Conservation (phyloP, 768 basidiomycete genomes). For the Suillus occidentalis region DNA sequence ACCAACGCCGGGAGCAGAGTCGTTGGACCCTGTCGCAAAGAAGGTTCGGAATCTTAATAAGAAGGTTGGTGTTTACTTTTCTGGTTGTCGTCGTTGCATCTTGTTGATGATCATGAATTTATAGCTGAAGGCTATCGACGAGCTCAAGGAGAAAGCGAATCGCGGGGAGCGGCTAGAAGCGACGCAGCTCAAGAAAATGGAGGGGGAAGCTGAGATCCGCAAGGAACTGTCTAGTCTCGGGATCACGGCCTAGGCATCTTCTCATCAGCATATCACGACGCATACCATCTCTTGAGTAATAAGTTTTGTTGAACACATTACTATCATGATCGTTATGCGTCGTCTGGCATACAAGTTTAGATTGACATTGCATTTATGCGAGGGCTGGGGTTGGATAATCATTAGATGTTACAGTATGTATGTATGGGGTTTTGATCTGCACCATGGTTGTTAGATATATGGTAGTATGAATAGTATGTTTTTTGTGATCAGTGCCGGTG, state of each 20-base stretch:
- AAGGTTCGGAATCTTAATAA: conserved; percentile 94
- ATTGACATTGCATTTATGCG: background rate
- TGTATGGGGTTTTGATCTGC: conserved; percentile 1
- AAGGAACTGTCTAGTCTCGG: conserved; percentile 63
- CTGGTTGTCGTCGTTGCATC: conserved; percentile 1
- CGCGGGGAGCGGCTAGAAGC: conserved; percentile 91
- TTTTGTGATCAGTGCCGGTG: background rate
- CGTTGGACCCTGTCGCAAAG: conserved; percentile 83
- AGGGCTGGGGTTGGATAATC: conserved; percentile 2
- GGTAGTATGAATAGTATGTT: conserved; percentile 21
- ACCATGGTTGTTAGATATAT: background rate
- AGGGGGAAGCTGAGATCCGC: conserved; percentile 81
- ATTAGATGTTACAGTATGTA: conserved; percentile 6
- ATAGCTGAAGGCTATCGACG: conserved; percentile 97
- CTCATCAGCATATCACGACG: background rate
- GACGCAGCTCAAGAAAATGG: conserved; percentile 97
- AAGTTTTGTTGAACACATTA: conserved; percentile 1
- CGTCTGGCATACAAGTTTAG: background rate
- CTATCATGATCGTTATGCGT: conserved; percentile 1
- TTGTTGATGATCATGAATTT: conserved; percentile 10
- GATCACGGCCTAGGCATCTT: conserved; percentile 17
- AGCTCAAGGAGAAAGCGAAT: conserved; percentile 89
- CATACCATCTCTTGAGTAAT: background rate
- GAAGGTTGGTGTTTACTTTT: conserved; percentile 59
- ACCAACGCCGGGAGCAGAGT: conserved; percentile 55